Percentiles rank a stretch among this genome's conserved stretches.
Conservation (phyloP, 2,329 filamentous ascomycete genomes). For the Pseudopyricularia cyperi region DNA sequence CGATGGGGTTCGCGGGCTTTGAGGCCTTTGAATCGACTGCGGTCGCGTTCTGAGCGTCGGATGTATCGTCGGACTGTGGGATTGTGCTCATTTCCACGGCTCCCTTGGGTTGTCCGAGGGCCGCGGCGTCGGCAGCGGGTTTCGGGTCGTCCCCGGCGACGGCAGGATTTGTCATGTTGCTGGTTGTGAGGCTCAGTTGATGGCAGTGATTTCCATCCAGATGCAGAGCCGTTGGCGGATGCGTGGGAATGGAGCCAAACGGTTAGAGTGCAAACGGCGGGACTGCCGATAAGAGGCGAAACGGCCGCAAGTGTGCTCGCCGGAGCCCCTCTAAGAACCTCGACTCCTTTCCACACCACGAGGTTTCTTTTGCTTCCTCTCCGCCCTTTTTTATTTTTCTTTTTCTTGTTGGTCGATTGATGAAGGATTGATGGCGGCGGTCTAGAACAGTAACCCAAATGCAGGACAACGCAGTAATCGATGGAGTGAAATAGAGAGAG, state of each 20-base stretch:
- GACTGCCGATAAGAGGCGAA: neutral
- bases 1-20: neutral
- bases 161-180: neutral
- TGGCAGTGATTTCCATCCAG: neutral
- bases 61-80: neutral
- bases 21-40: neutral
- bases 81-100: neutral
- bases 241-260: neutral
- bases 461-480: neutral
- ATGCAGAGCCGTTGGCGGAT: neutral
- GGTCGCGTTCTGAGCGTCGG: neutral
- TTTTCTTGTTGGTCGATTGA: neutral
- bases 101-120: neutral
- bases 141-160: neutral
- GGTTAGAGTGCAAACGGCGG: neutral
- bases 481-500: neutral
- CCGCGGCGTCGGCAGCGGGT: neutral
- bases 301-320: neutral
- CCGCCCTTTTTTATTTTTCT: neutral
- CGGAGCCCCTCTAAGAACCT: neutral
- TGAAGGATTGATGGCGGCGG: neutral
- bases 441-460: neutral
- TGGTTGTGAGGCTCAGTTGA: neutral
- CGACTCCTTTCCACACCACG: neutral
- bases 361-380: too few relatives aligned